phyloP scores from a whole-genome alignment of 345 rosid species.

The Arabis alpina region DNA sequence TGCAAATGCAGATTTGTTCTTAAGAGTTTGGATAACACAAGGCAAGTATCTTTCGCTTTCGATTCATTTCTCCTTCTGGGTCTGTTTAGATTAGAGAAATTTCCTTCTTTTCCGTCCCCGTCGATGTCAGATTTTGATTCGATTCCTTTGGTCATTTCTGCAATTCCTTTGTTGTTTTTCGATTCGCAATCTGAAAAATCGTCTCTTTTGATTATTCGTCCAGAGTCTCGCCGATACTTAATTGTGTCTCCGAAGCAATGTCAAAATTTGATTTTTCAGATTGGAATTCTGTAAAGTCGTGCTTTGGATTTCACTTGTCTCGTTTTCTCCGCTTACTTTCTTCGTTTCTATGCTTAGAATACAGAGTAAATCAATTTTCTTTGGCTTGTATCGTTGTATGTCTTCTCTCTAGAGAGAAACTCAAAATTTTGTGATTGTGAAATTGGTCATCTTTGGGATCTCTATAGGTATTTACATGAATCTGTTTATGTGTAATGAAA shows the following conservation, averaged over 20 bases:
- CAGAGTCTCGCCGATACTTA: background rate
- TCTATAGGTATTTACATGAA: background rate
- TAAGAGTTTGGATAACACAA: constrained; percentile 30
- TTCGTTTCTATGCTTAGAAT: constrained; percentile 15
- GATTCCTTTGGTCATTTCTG: background rate
- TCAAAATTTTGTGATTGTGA: background rate
- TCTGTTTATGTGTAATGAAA: background rate
- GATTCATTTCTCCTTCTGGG: constrained; percentile 16
- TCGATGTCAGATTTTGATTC: constrained; percentile 1
- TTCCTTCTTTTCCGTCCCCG: background rate
- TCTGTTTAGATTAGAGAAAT: background rate
- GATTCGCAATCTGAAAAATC: background rate
- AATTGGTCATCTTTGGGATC: background rate
- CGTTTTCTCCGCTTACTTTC: background rate
- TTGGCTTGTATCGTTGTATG: background rate
- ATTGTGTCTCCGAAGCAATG: background rate
- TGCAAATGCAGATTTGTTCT: constrained; percentile 40
- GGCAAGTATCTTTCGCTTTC: constrained; percentile 43
- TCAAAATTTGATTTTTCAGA: background rate
- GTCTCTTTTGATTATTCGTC: background rate
- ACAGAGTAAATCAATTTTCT: background rate
- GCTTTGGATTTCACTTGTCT: constrained; percentile 1
- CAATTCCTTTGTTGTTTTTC: background rate
- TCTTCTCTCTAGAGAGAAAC: background rate
- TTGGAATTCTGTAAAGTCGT: background rate